Conservation (phyloP, 129 eudicot genomes). For the Apium graveolens region DNA sequence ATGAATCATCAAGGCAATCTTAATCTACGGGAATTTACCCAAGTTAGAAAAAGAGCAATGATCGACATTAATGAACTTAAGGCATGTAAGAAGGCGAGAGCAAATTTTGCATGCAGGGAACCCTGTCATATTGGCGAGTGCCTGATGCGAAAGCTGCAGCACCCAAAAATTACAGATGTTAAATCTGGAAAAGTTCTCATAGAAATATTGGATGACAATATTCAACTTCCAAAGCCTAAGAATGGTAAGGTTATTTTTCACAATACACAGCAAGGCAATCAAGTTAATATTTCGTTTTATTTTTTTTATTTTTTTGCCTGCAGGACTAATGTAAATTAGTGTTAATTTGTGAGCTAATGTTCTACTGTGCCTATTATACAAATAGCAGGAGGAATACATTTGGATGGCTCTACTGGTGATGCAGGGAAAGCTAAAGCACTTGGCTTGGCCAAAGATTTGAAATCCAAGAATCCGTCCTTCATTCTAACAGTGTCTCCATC, state of each 20-base stretch:
- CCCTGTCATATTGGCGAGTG: background rate
- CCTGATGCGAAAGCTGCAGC: background rate
- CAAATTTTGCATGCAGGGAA: background rate
- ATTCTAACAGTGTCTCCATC: constrained; percentile 13
- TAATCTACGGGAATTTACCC: background rate
- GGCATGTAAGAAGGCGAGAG: background rate
- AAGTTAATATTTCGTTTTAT: too few relatives aligned
- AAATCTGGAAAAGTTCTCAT: background rate
- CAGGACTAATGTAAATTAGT: too few relatives aligned
- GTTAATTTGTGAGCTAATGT: too few relatives aligned
- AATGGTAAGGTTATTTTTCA: background rate
- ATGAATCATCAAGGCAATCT: background rate
- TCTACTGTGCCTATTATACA: too few relatives aligned
- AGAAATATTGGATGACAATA: background rate
- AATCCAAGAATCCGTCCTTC: constrained; percentile 18
- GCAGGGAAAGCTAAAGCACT: background rate
- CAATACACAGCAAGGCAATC: background rate
- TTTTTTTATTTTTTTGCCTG: too few relatives aligned
- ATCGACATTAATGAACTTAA: background rate
- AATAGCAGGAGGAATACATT: too few relatives aligned
- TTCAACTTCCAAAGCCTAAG: background rate
- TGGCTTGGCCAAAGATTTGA: background rate
- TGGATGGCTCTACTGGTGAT: background rate
- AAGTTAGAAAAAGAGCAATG: background rate
- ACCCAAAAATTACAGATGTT: too few relatives aligned